Evolutionary conservation across 2,329 filamentous ascomycete genomes (phyloP), one percentile per base, ranked within the genome.

Genomic region (Scedosporium aurantiacum): DNA sequence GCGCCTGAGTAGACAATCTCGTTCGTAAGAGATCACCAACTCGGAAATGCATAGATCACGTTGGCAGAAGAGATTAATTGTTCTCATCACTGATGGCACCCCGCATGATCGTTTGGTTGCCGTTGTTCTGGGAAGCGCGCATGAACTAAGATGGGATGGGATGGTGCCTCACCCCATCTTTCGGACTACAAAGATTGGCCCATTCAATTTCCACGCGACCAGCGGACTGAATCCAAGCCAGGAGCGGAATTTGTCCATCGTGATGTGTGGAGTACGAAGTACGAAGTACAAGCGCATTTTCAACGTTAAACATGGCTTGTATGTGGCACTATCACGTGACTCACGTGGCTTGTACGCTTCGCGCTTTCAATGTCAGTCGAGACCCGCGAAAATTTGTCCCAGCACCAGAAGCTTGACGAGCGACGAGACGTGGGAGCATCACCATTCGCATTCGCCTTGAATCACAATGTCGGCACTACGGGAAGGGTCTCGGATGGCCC

Each of bases 391-490:
- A 54, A 54, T 54, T 54, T 54, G 50, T 54, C 50, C 18, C 50
- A 23, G 21, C 16, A 18, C 43, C 12, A 54, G 50, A 23, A 54
- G 18, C 18, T 27, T 23, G 23, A 54, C 12, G 5, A 27, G 41
- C 23, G 41, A 50, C 25, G 40, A 43, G 37, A 52, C 41, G 58
- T 37, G 28, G 25, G 16, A 60, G 58, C 25, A 52, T 23, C 23
- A 32, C 14, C 41, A 50, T 3, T 23, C 37, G 27, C 8, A 41
- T 16, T 16, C 57, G 61, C n/a, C 54, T 61, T 63, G 52, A 63
- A 62, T 57, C 63, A 70, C 61, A 61, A 79, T 79, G 76, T 70
- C 77, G 60, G 73, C 71, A 63, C 67, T 75, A 66, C 75, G 76
- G 62, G 73, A 76, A 64, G 70, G 74, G 62, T 68, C 70, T 67